phyloP scores from a whole-genome alignment of 129 eudicot genomes.

The Saposhnikovia divaricata region DNA sequence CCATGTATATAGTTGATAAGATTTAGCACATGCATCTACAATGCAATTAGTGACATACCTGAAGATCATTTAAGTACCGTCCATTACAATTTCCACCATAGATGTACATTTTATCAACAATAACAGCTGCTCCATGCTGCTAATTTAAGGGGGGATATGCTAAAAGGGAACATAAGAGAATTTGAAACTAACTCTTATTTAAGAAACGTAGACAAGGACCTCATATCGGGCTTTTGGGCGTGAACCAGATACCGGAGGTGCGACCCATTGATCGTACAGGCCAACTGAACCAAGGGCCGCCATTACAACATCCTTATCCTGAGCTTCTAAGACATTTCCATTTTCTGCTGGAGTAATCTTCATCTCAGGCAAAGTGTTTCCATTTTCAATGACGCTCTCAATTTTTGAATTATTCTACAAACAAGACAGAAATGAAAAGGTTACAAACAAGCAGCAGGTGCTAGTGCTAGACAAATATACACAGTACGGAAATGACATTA shows the following conservation, averaged over 20 bases:
- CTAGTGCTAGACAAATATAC: neutral
- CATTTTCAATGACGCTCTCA: slow-evolving; percentile 47
- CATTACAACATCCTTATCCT: slow-evolving; percentile 76
- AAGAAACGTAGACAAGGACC: slow-evolving; percentile 26
- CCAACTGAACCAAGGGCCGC: slow-evolving; percentile 58
- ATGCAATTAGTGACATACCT: slow-evolving; percentile 38
- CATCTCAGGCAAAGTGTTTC: slow-evolving; percentile 43
- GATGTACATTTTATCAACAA: slow-evolving; percentile 88
- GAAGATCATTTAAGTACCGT: slow-evolving; percentile 95
- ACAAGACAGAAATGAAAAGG: slow-evolving; percentile 11
- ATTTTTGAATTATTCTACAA: slow-evolving; percentile 43
- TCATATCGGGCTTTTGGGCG: slow-evolving; percentile 93
- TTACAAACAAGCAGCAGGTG: neutral
- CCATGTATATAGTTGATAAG: neutral
- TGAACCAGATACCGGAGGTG: slow-evolving; percentile 68
- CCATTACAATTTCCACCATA: slow-evolving; percentile 99
- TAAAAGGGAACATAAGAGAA: slow-evolving; percentile 7
- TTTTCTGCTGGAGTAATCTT: slow-evolving; percentile 64
- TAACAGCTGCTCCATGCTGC: slow-evolving; percentile 98
- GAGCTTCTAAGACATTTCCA: slow-evolving; percentile 57
- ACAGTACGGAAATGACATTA: neutral
- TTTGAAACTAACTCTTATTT: neutral
- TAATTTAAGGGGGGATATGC: slow-evolving; percentile 3
- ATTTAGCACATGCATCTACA: neutral
- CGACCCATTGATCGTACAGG: slow-evolving; percentile 95